These are phyloP conservation scores for Pythium phragmitis DNA, from an alignment of 352 stramenopile genomes.

Conservation along the genomic window DNA sequence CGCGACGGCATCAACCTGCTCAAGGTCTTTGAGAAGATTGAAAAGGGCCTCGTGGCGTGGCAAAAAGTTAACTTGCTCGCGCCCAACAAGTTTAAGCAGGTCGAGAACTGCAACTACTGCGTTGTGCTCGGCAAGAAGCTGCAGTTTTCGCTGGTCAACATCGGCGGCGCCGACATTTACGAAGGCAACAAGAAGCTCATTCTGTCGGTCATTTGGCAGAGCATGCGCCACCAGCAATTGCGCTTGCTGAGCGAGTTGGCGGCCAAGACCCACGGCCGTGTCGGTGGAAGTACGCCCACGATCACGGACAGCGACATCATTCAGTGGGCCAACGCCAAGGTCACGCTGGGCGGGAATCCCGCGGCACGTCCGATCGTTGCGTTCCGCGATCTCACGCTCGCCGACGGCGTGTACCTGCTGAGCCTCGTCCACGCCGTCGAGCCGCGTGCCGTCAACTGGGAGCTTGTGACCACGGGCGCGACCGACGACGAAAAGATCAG, in stretches of 20 bases:
- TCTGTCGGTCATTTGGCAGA: constrained; percentile 93
- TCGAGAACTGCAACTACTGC: constrained; percentile 91
- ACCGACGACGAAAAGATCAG: constrained; percentile 83
- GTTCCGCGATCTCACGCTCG: constrained; percentile 82
- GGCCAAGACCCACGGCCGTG: constrained; percentile 25
- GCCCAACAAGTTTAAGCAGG: constrained; percentile 90
- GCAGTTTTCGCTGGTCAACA: constrained; percentile 89
- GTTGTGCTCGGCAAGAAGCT: constrained; percentile 87
- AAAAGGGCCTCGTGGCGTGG: constrained; percentile 88
- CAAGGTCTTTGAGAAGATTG: constrained; percentile 88
- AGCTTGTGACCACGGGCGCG: constrained; percentile 63
- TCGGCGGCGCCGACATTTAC: constrained; percentile 91
- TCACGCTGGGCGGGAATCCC: constrained; percentile 64
- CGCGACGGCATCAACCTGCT: constrained; percentile 88
- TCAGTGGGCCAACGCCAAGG: constrained; percentile 82
- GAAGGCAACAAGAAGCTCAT: constrained; percentile 93
- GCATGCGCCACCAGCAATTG: constrained; percentile 91
- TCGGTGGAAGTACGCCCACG: not conserved
- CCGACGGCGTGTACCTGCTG: constrained; percentile 83
- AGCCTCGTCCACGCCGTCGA: constrained; percentile 88
- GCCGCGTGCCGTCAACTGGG: constrained; percentile 88
- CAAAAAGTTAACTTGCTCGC: constrained; percentile 87
- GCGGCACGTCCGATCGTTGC: constrained; percentile 69
- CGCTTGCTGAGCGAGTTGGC: constrained; percentile 75
- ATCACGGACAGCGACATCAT: constrained; percentile 87